Base-by-base conservation (phyloP, 192 early-diverging fungal genomes). In the Backusella sp. region DNA sequence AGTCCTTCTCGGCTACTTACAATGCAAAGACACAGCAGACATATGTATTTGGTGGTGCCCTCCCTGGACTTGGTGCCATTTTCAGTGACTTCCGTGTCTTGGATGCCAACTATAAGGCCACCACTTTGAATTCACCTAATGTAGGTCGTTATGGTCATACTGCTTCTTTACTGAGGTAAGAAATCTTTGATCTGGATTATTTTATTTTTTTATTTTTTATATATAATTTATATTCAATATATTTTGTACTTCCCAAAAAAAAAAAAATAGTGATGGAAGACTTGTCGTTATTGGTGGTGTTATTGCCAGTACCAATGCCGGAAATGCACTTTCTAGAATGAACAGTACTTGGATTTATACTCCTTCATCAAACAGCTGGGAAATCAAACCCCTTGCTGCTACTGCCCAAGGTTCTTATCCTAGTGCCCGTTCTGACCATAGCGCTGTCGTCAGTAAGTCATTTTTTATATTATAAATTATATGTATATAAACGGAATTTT, bases 241-340 rank as follows among this genome's bases (percentile, higher is more conserved):
- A 62, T 62, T 62, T 62, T 62, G 56, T 62, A 62, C 56, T 62
- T 28, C 21, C 26, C 53, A 56, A 62, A 62, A 9, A 32, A 32
- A 32, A 21, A 52, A 56, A 56, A 23, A 28, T 52, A 80, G 75
- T 62, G 75, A 72, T 70, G 80, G 80, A 28, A 73, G 77, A 42
- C 52, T 81, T 32, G 75, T 81, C 17, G 68, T 81, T 35, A 68
- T 76, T 75, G 80, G 80, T 74, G 80, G 80, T 77, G 44, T 72
- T 41, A 36, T 76, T 36, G 21, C 21, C 56, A 26, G 19, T 23
- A 70, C 62, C 9, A 37, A 35, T 23, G 42, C 28, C 15, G 66
- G 35, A 4, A 68, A 28, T 34, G 26, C 8, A 8, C 34, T 81
- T 37, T 42, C 53, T 5, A 37, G 26, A 53, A 77, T 73, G 66